These are phyloP conservation scores for Sugiyamaella novakii DNA, from an alignment of 1,139 yeast genomes.

Conservation along the genomic window DNA sequence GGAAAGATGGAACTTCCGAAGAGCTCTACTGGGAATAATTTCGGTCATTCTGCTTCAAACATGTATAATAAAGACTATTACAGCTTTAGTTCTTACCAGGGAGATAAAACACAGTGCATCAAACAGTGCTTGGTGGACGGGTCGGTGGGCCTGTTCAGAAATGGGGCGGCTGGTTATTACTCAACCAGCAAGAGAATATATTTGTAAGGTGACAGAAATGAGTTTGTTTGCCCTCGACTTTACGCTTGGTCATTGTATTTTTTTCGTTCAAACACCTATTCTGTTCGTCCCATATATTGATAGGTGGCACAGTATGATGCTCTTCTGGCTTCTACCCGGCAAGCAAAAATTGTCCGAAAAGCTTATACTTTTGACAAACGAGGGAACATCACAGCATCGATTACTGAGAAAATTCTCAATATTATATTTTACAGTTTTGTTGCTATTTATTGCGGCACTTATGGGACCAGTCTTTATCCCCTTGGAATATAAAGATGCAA, in stretches of 20 bases:
- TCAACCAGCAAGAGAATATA: slow-evolving; percentile 69
- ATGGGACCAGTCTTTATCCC: slow-evolving; percentile 31
- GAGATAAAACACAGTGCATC: slow-evolving; percentile 60
- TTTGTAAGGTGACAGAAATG: slow-evolving; percentile 70
- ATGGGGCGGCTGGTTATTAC: slow-evolving; percentile 60
- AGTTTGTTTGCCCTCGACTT: slow-evolving; percentile 73
- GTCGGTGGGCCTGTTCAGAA: slow-evolving; percentile 66
- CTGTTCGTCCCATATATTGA: slow-evolving; percentile 71
- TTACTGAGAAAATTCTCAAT: slow-evolving; percentile 40
- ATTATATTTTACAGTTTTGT: slow-evolving; percentile 48
- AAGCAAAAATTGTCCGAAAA: slow-evolving; percentile 47
- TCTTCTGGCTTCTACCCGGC: slow-evolving; percentile 79
- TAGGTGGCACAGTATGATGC: slow-evolving; percentile 73
- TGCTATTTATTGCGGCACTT: slow-evolving; percentile 41
- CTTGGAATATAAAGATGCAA: slow-evolving; percentile 12
- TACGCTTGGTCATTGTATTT: slow-evolving; percentile 62
- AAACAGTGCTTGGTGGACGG: slow-evolving; percentile 86
- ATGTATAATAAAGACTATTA: slow-evolving; percentile 51
- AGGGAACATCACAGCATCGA: slow-evolving; percentile 8
- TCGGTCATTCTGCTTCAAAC: slow-evolving; percentile 60
- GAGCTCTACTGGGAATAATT: slow-evolving; percentile 60
- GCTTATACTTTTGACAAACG: slow-evolving; percentile 43
- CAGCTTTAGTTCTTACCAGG: slow-evolving; percentile 55
- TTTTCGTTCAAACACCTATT: slow-evolving; percentile 63
- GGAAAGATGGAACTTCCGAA: slow-evolving; percentile 63